Evolutionary conservation across 1,139 yeast genomes (phyloP), one percentile per base, ranked within the genome.

Genomic region (Pichia sp.): DNA sequence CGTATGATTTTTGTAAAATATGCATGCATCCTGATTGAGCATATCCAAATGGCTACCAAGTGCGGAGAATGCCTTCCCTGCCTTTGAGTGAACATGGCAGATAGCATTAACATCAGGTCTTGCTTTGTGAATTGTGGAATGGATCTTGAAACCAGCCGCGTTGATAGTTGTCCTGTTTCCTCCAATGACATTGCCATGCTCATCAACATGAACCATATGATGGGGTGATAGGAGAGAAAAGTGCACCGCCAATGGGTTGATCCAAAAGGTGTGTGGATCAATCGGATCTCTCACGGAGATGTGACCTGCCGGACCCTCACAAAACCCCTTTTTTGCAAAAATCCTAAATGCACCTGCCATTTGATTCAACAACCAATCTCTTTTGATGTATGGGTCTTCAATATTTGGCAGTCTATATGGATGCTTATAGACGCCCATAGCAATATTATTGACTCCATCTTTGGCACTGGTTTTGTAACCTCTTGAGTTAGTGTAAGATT

Each of bases 271-370:
- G 41, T 74, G 67, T 23, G 84, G 81, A 57, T 82, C 79, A 42
- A 85, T 80, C 3, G 95, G 95, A 62, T 87, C 95, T 58, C 91
- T 76, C 13, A 87, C 76, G 2, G 91, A 83, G 50, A 87, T 85
- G 64, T 87, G 95, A 30, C 95, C 95, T 0, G 95, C 89, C 21
- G 81, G 67, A 12, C 95, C 95, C 66, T 85, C 88, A n/a, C 82
- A 74, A 66, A 72, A 87, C 12, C 87, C 88, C 59, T 78, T 79
- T 59, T 91, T 76, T 6, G 87, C 87, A 67, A 87, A 85, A 1
- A 84, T 80, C 55, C 95, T 75, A 70, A 87, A 87, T 0, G 91
- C 91, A 16, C 83, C 91, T 2, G 95, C 95, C 83, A 85, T 79
- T 62, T 86, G 95, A 65, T 86, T 80, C 54, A 80, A 71, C 60